phyloP scores from a whole-genome alignment of 176 grass and related monocot species.

The Eragrostis curvula region DNA sequence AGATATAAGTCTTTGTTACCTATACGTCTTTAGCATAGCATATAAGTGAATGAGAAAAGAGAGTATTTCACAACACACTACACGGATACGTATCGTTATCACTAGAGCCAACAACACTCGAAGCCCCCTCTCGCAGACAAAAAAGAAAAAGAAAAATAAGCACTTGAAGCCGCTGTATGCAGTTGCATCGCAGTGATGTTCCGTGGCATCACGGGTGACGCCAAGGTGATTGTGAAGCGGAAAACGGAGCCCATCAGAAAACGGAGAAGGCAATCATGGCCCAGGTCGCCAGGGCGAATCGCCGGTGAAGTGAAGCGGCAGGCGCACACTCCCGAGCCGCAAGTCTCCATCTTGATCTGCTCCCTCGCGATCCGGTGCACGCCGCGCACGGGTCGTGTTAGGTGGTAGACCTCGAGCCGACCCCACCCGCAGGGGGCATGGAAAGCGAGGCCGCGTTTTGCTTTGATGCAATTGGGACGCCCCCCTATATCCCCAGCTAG shows the following conservation, averaged over 20 bases:
- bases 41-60: too few relatives aligned
- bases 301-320: not conserved
- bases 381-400: constrained; percentile 13
- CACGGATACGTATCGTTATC: too few relatives aligned
- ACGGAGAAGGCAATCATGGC: too few relatives aligned
- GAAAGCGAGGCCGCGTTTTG: not conserved
- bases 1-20: too few relatives aligned
- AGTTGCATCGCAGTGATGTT: not conserved
- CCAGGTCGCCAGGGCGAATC: not conserved
- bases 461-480: not conserved
- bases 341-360: too few relatives aligned
- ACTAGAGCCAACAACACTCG: too few relatives aligned
- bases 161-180: not conserved
- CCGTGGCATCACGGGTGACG: not conserved
- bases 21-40: too few relatives aligned
- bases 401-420: constrained; percentile 15
- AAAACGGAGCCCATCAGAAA: not conserved
- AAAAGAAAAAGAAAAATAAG: too few relatives aligned
- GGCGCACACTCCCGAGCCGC: too few relatives aligned
- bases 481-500: not conserved
- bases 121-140: too few relatives aligned
- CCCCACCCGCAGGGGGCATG: not conserved
- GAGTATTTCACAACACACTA: too few relatives aligned
- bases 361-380: not conserved
- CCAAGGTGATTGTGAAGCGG: not conserved